Evolutionary conservation across 768 basidiomycete genomes (phyloP).

Genomic region (Boletus bicolor): DNA sequence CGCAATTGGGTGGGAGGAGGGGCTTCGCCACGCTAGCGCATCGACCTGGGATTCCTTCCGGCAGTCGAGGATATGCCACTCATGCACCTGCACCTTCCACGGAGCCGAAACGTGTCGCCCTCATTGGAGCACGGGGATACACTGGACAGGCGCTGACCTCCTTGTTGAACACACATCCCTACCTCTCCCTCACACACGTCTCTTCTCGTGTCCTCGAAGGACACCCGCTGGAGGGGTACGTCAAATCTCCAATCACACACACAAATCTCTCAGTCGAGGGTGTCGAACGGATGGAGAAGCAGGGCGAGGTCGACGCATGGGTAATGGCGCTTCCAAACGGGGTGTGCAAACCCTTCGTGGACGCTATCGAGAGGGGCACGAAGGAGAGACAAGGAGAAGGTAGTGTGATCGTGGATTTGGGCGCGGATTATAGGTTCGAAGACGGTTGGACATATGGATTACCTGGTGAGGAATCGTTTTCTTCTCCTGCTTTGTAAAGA

Average conservation of each 20-base stretch:
- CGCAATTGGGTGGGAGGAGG: slow-evolving; percentile 22
- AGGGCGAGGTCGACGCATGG: slow-evolving; percentile 94
- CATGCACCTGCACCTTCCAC: slow-evolving; percentile 45
- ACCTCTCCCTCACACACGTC: slow-evolving; percentile 88
- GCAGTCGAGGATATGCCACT: slow-evolving; percentile 79
- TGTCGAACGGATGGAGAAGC: slow-evolving; percentile 85
- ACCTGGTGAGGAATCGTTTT: slow-evolving; percentile 78
- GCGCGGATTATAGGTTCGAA: slow-evolving; percentile 96
- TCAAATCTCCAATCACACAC: slow-evolving; percentile 70
- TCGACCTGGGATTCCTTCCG: slow-evolving; percentile 36
- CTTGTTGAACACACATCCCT: slow-evolving; percentile 84
- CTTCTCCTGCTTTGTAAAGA: slow-evolving; percentile 26
- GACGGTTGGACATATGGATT: slow-evolving; percentile 95
- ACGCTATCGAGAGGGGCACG: slow-evolving; percentile 81
- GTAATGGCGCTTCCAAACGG: slow-evolving; percentile 99
- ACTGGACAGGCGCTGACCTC: slow-evolving; percentile 91
- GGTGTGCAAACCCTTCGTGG: slow-evolving; percentile 93
- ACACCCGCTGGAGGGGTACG: slow-evolving; percentile 72
- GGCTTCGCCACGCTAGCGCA: slow-evolving; percentile 27
- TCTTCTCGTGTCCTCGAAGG: slow-evolving; percentile 95
- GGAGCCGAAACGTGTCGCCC: slow-evolving; percentile 82
- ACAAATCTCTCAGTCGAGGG: slow-evolving; percentile 75
- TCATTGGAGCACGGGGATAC: slow-evolving; percentile 95
- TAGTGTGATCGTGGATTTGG: slow-evolving; percentile 87
- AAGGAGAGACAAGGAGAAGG: slow-evolving; percentile 42